phyloP scores from a whole-genome alignment of 805 yeast genomes.

The Candida krabiensis region DNA sequence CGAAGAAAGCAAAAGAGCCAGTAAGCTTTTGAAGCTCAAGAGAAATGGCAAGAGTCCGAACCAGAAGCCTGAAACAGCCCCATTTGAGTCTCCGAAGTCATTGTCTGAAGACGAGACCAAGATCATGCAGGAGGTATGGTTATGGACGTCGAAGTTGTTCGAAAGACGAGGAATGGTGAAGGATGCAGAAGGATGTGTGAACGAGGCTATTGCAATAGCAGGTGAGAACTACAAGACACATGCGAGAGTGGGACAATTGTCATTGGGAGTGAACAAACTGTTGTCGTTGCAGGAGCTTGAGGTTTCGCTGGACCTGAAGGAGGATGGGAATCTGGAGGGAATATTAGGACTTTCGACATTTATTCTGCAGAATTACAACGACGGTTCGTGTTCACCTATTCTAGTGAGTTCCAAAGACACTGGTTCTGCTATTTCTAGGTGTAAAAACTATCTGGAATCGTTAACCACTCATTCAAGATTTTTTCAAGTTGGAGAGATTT shows the following conservation, averaged over 20 bases:
- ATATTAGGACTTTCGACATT: conserved; percentile 56
- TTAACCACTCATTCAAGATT: conserved; percentile 42
- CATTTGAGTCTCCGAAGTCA: conserved; percentile 7
- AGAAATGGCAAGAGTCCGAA: conserved; percentile 12
- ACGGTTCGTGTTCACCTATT: conserved; percentile 24
- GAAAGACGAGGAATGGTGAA: conserved; percentile 49
- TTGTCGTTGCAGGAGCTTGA: conserved; percentile 66
- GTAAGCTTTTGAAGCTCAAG: conserved; percentile 13
- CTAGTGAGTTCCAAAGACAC: conserved; percentile 58
- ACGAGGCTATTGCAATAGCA: conserved; percentile 61
- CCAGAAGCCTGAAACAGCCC: conserved; percentile 11
- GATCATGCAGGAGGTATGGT: conserved; percentile 66
- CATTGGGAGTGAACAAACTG: conserved; percentile 31
- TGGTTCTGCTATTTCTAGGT: conserved; percentile 59
- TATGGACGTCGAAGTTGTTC: conserved; percentile 69
- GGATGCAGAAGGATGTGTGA: conserved; percentile 71
- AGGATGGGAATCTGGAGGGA: conserved; percentile 49
- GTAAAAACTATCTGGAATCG: conserved; percentile 46
- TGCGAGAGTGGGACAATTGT: conserved; percentile 48
- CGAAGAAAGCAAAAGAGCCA: conserved; percentile 21
- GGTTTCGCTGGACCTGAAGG: conserved; percentile 49
- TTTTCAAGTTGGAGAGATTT: conserved; percentile 52
- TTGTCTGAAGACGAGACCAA: conserved; percentile 30
- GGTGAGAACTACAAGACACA: conserved; percentile 49
- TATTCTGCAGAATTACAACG: conserved; percentile 36